Evolutionary conservation across 1,139 yeast genomes (phyloP), one percentile per base, ranked within the genome.

Genomic region (Yarrowia galli): DNA sequence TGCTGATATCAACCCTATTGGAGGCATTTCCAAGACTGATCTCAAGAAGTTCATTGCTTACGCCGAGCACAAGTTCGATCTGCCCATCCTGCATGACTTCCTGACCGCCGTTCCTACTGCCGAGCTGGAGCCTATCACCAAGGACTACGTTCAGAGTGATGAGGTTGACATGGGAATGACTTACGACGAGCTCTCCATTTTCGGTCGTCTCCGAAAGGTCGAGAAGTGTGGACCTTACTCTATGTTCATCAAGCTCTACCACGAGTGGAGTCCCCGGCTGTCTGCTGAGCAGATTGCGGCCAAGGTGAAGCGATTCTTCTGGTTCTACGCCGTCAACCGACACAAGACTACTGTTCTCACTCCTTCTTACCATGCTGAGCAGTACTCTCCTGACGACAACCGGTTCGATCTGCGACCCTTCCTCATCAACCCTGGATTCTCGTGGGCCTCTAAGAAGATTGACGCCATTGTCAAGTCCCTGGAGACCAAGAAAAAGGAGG

Each of bases 131-230:
- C 99, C 99, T 58, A 93, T 92, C 68, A 93, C 99, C 0, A 87
- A 89, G 72, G 84, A 87, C 70, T 93, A 95, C 74, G 97, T 92
- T 16, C 99, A 95, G 78, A 90, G 97, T 60, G 99, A 95, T 77
- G 99, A 95, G 77, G 88, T 86, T 10, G 99, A 95, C 76, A 95
- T 95, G 99, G 99, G 99, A 1, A 89, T 96, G 89, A 90, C 97
- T 0, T 95, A 95, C 75, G 97, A 92, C 71, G 99, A 95, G 76
- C 84, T 95, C 69, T 89, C 97, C 40, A 82, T 89, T 16, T 93
- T 95, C 80, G 99, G 99, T n/a, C 84, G 89, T 69, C 83, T 95
- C 71, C 85, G 99, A 71, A 95, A 95, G 78, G 89, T 95, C 65
- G 92, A 91, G 67, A 92, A 93, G 78, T 91, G 97, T 79, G 99